Base-by-base conservation (phyloP, 176 grass and related monocot genomes). In the Bromus sterilis region DNA sequence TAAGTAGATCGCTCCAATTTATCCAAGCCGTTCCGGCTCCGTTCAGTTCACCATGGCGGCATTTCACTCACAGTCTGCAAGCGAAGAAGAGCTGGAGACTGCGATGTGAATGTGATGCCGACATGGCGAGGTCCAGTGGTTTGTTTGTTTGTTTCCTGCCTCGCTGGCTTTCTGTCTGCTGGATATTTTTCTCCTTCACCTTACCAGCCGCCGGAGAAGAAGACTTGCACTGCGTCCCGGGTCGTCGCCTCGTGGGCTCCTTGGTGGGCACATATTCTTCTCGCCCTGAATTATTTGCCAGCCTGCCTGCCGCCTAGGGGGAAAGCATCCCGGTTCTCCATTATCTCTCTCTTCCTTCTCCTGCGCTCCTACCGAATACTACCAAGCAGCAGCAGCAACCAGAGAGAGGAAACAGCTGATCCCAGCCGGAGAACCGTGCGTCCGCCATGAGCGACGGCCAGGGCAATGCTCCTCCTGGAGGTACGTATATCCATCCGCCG, bases 371-470 rank as follows among this genome's bases (percentile, higher is more conserved):
- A 28, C n/a, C n/a, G 3, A 28, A 13, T 42, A 26, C 20, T n/a
- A 39, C 12, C 11, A 44, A 44, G 42, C 21, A 61, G 7, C 75
- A n/a, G 58, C 67, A n/a, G n/a, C n/a, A n/a, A n/a, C n/a, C 35
- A 24, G 56, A 25, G 41, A 59, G 49, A 46, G 79, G 37, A 23
- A 30, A 29, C 39, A 42, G 60, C 66, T 59, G 26, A 43, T 11
- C 66, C 21, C 79, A 39, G 36, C 63, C 48, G 46, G 18, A 78
- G 56, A 61, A 21, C 62, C 24, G 26, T 30, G n/a, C 62, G 35
- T 44, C 74, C 74, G 15, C 83, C 74, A 85, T 85, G 83, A 78
- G 39, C 75, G 55, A 70, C 21, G 51, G 49, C 6, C 49, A 53
- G 49, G 49, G n/a, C 29, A 29, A 43, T 26, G 62, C 24, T 84